Evolutionary conservation across 495 filamentous ascomycete genomes (phyloP), one percentile per base, ranked within the genome.

Genomic region (Penicillium riverlandense): DNA sequence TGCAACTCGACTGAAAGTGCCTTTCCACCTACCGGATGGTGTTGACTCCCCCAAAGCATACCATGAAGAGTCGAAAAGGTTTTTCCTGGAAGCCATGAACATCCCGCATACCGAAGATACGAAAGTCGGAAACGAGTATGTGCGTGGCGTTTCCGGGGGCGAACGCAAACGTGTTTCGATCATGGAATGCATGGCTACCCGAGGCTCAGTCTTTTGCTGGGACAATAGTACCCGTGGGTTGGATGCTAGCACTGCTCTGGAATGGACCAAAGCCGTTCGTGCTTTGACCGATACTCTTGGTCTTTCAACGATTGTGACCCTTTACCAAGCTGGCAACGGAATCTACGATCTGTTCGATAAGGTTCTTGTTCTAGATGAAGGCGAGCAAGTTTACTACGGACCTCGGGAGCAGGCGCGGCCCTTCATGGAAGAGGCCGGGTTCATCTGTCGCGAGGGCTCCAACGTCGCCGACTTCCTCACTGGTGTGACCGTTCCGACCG

Each of bases 71-170:
- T 55, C 55, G 1, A 85, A 91, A 53, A 78, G 82, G 44, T 89
- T 84, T 45, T 70, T 89, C 12, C 72, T 88, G 6, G 78, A 82
- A 40, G 74, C 84, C 13, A 62, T 82, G 38, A 85, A 85, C 37
- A 91, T 91, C 38, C 77, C 86, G 46, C 86, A 92, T 55, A 91
- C 86, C 0, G 71, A 75, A n/a, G 71, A 86, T 53, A 94, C 88
- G 0, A 83, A 88, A 47, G 85, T 92, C 13, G 88, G 88, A 9
- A 84, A 88, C 47, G 77, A 80, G 6, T 86, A 80, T 47, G 75
- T 90, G 34, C 84, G 88, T 15, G 88, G 88, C 52, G 79, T 95
- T n/a, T 88, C 83, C 4, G 88, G 88, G 33, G 88, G 88, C 35
- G 88, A 95, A 62, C 79, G 88, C 40, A 86, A 86, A 55, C 79